A percentile compares a stretch with the other conserved stretches of the same genome.
phyloP scores from a whole-genome alignment of 176 grass and related monocot genomes.

The Triticum aestivum region IWGSC_CS_RefSeq_v2.1 NC_057802.1:614515142-614515641 shows the following conservation, averaged over 20 bases:
- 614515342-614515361: conserved; percentile 47
- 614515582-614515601: neutral
- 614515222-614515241: too few species aligned
- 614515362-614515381: conserved; percentile 45
- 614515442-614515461: neutral
- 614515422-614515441: neutral
- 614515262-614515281: too few species aligned
- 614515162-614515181: too few species aligned
- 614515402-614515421: neutral
- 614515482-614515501: neutral
- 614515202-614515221: too few species aligned
- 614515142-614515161: too few species aligned
- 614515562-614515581: conserved; percentile 8
- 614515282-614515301: too few species aligned
- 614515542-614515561: conserved; percentile 18
- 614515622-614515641: neutral
- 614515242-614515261: too few species aligned
- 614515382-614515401: conserved; percentile 34
- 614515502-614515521: neutral
- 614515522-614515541: neutral
- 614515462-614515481: neutral
- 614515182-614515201: too few species aligned
- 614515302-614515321: too few species aligned
- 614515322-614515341: conserved; percentile 32
- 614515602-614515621: neutral